Base-by-base conservation (phyloP, 139 green algal species). In the Tetraselmis chui region DNA sequence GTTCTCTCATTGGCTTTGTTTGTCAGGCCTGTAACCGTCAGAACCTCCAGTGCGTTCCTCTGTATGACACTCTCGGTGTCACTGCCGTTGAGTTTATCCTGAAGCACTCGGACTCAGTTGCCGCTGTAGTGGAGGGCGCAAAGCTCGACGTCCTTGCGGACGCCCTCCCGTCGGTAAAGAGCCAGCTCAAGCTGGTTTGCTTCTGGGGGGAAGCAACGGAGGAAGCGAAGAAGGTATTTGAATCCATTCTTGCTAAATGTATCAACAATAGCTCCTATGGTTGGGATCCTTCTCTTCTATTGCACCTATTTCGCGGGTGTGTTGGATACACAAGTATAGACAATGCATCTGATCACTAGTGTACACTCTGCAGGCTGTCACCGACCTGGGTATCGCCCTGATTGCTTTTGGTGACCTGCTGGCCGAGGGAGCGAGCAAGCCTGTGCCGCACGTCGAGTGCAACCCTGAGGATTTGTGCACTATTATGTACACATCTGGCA, bases 401-500 rank as follows among this genome's bases (percentile, higher is more conserved):
- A 85, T 89, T 80, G 88, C 82, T 1, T 95, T 91, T 31, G 85
- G 89, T 0, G 92, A 93, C 76, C 89, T 96, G 18, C 30, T 92
- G 76, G 76, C 83, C 58, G 32, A 91, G 75, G 94, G 95, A 22
- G 45, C 79, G 5, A 78, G 76, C 26, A 88, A 85, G 45, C 89
- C 91, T 0, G 85, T 76, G 0, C 78, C 81, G 29, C 83, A 87
- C 26, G 81, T 91, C 29, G 89, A 89, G 24, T 92, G 94, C n/a
- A 88, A 85, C 80, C 77, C 91, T 0, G 84, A 94, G 29, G 94
- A 97, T 88, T 84, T 96, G n/a, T 96, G 90, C 89, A 98, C 95
- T 80, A 97, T 98, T 87, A 97, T 97, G 94, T 96, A 97, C 91
- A 98, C 95, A 18, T 91, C 79, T n/a, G 95, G 94, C 76, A 98